A percentile compares a stretch with the other conserved stretches of the same genome.
These are phyloP conservation scores for Coemansia sp. DNA, from an alignment of 192 early-diverging fungal species.

Conservation along the genomic window DNA sequence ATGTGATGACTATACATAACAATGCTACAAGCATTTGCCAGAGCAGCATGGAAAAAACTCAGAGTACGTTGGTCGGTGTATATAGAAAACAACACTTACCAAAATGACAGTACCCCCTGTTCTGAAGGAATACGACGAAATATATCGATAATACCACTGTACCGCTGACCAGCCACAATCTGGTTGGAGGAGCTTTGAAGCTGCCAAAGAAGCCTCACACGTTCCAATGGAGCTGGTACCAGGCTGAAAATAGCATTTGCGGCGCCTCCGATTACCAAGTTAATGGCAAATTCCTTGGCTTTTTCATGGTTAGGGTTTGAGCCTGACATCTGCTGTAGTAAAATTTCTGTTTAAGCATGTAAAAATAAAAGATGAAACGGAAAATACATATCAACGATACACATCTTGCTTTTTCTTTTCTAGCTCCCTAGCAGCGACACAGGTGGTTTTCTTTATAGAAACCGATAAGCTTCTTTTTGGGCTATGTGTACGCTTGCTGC, in stretches of 20 bases:
- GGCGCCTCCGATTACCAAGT: not conserved
- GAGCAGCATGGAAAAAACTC: too few relatives aligned
- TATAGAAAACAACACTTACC: slow-evolving; percentile 19
- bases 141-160: slow-evolving; percentile 89
- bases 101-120: slow-evolving; percentile 72
- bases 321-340: not conserved
- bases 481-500: too few relatives aligned
- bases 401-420: too few relatives aligned
- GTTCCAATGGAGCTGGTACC: slow-evolving; percentile 88
- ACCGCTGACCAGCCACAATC: slow-evolving; percentile 60
- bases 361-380: not conserved
- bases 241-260: not conserved
- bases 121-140: slow-evolving; percentile 84
- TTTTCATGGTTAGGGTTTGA: not conserved
- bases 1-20: too few relatives aligned
- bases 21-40: not conserved
- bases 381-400: too few relatives aligned
- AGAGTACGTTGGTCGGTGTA: not conserved
- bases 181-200: slow-evolving; percentile 70
- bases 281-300: not conserved
- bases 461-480: too few relatives aligned
- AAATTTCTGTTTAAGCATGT: not conserved
- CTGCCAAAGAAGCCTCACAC: slow-evolving; percentile 93
- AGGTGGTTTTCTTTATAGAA: too few relatives aligned
- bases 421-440: too few relatives aligned